Conservation (phyloP, 805 yeast genomes). For the Kluyveromyces dobzhanskii region DNA sequence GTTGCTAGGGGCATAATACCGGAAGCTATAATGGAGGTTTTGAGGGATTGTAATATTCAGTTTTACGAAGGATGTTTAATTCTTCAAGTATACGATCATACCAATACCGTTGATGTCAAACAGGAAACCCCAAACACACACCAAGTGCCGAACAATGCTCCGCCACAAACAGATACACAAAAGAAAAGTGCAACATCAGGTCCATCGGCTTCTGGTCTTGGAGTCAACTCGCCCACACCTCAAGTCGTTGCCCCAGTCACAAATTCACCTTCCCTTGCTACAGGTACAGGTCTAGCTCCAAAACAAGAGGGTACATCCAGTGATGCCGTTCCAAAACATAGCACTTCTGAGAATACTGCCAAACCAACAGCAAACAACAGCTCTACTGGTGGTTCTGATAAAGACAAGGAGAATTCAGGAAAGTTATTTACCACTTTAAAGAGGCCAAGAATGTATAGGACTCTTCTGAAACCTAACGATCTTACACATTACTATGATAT, state of each 20-base stretch:
- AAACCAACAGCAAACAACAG: not conserved
- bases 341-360: not conserved
- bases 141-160: conserved; percentile 2
- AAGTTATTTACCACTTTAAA: conserved; percentile 18
- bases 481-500: conserved; percentile 78
- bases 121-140: conserved; percentile 12
- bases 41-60: conserved; percentile 76
- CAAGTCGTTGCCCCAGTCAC: not conserved
- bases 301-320: not conserved
- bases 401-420: conserved; percentile 4
- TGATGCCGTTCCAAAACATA: not conserved
- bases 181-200: not conserved
- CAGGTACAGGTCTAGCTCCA: not conserved
- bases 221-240: not conserved
- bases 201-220: not conserved
- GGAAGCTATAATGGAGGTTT: conserved; percentile 78
- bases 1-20: conserved; percentile 81
- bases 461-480: conserved; percentile 74
- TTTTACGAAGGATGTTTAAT: conserved; percentile 88
- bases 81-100: conserved; percentile 78
- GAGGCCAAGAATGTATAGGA: conserved; percentile 66
- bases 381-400: not conserved
- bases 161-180: conserved; percentile 8
- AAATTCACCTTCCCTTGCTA: not conserved
- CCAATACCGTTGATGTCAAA: conserved; percentile 36